Conservation (phyloP, 306 rosid species). For the Pterocarpus santalinus region DNA sequence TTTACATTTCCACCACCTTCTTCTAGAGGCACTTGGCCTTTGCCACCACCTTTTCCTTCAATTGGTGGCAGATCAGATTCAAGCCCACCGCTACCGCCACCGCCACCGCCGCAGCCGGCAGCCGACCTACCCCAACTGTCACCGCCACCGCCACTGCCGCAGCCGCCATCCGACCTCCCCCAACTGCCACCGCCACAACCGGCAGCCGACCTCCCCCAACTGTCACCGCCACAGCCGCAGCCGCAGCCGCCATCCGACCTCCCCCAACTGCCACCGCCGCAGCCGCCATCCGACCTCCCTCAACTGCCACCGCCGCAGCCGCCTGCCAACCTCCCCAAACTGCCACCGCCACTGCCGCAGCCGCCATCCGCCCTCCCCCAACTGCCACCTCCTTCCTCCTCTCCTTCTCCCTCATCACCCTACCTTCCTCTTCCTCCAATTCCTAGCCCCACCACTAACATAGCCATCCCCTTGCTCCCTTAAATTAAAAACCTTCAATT, state of each 20-base stretch:
- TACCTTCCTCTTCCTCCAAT: too few species aligned
- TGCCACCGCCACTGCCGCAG: too few species aligned
- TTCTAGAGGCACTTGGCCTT: too few species aligned
- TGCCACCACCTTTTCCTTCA: too few species aligned
- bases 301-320: neutral
- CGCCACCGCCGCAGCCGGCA: slow-evolving; percentile 36
- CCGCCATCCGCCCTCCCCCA: neutral
- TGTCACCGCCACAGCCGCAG: neutral
- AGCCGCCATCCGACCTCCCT: neutral
- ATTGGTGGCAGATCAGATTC: too few species aligned
- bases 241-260: slow-evolving; percentile 20
- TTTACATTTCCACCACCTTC: too few species aligned
- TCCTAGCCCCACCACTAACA: neutral
- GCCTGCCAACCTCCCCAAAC: neutral
- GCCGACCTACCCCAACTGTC: slow-evolving; percentile 31
- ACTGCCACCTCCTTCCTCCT: neutral
- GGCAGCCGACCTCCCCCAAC: slow-evolving; percentile 36
- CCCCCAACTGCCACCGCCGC: neutral
- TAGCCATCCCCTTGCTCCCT: neutral
- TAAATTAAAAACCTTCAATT: too few species aligned
- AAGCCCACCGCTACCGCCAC: too few species aligned
- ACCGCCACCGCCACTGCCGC: slow-evolving; percentile 38
- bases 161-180: neutral
- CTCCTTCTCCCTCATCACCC: too few species aligned
- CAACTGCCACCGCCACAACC: slow-evolving; percentile 32